phyloP scores from a whole-genome alignment of 169 alveolate genomes.

The Plasmodium billcollinsi region DNA sequence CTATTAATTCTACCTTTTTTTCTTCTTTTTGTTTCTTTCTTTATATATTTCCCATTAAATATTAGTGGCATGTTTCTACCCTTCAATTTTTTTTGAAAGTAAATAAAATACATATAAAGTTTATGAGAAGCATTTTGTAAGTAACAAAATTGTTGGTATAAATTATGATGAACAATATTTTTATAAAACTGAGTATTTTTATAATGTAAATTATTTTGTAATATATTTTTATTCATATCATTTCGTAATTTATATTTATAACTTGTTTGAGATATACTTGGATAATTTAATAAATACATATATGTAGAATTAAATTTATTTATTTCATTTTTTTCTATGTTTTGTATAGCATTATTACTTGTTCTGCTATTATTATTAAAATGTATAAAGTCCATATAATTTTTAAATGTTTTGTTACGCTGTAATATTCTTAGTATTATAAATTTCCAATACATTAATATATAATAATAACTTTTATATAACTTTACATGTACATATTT shows the following conservation, averaged over 20 bases:
- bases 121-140: conserved; percentile 35
- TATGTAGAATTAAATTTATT: background rate
- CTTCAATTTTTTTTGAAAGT: conserved; percentile 11
- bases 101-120: conserved; percentile 11
- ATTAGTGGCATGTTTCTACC: background rate
- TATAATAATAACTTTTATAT: conserved; percentile 31
- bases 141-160: conserved; percentile 26
- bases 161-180: conserved; percentile 35
- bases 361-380: background rate
- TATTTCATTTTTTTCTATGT: background rate
- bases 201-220: conserved; percentile 35
- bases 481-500: conserved; percentile 27
- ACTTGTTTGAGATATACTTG: conserved; percentile 59
- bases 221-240: conserved; percentile 2
- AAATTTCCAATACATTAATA: conserved; percentile 69
- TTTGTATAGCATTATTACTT: background rate
- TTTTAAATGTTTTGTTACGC: conserved; percentile 25
- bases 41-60: background rate
- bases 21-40: conserved; percentile 8
- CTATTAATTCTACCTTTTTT: conserved; percentile 17
- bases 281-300: conserved; percentile 25
- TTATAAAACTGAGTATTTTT: conserved; percentile 20
- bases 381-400: conserved; percentile 40
- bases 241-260: conserved; percentile 52
- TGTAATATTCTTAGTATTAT: conserved; percentile 12